These are phyloP conservation scores for Didymella arachidicola DNA, from an alignment of 2,329 filamentous ascomycete species.

Conservation along the genomic window DNA sequence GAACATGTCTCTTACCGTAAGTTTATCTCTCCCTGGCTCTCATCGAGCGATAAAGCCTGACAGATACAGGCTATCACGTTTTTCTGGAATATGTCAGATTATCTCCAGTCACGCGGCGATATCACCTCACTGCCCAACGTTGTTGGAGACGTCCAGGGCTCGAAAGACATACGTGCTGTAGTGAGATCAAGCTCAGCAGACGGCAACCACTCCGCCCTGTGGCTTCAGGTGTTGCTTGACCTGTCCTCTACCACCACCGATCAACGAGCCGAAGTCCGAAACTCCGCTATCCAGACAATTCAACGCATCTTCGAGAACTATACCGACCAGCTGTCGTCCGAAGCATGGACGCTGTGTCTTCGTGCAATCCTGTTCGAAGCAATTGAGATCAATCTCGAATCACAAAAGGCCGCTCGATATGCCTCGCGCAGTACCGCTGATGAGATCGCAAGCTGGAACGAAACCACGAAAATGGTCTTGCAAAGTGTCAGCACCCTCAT, in stretches of 20 bases:
- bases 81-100: constrained; percentile 95
- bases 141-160: constrained; percentile 24
- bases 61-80: constrained; percentile 79
- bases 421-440: constrained; percentile 26
- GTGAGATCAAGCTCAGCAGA: constrained; percentile 67
- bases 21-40: constrained; percentile 30
- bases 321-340: constrained; percentile 77
- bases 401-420: constrained; percentile 33
- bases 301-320: constrained; percentile 92
- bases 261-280: constrained; percentile 76
- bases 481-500: constrained; percentile 63
- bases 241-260: constrained; percentile 76
- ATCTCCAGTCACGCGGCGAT: constrained; percentile 66
- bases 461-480: constrained; percentile 51
- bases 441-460: constrained; percentile 47
- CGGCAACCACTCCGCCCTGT: constrained; percentile 74
- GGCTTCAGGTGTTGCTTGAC: constrained; percentile 77
- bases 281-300: constrained; percentile 89
- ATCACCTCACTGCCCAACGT: constrained; percentile 43
- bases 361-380: constrained; percentile 82
- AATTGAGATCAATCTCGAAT: constrained; percentile 66
- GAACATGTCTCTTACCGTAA: constrained; percentile 90
- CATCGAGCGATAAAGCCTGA: constrained; percentile 12
- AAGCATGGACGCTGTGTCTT: constrained; percentile 85
- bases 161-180: constrained; percentile 64